phyloP scores from a whole-genome alignment of 305 asterid species.

The Solanum aculeatissimum region DNA sequence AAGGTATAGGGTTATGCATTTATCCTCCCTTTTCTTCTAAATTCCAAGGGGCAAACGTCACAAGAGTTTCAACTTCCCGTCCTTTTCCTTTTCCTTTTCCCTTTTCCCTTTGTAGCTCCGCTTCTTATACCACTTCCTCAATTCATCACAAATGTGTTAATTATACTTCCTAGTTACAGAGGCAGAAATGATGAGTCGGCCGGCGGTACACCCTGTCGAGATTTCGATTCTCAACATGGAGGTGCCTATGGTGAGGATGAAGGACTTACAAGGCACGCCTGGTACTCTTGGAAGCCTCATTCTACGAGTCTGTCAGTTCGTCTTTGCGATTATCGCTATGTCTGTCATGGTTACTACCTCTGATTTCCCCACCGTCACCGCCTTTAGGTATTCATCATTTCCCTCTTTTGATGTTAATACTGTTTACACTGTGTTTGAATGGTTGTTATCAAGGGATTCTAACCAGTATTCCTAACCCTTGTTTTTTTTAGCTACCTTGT shows the following conservation, averaged over 20 bases:
- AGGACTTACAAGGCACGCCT: conserved; percentile 75
- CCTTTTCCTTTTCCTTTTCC: no score
- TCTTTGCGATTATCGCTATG: conserved; percentile 64
- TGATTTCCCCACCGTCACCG: conserved; percentile 87
- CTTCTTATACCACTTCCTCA: not conserved
- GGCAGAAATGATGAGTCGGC: conserved; percentile 50
- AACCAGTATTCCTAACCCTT: conserved; percentile 3
- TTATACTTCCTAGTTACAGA: not conserved
- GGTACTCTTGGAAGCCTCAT: conserved; percentile 78
- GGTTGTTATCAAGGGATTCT: not conserved
- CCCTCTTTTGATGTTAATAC: not conserved
- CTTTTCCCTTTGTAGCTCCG: no score
- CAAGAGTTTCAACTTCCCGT: no score
- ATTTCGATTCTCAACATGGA: conserved; percentile 28
- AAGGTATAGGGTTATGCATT: no score
- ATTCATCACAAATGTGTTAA: not conserved
- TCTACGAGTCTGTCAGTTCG: conserved; percentile 63
- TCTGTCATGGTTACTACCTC: conserved; percentile 76
- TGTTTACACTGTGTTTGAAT: not conserved
- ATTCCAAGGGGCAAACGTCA: no score
- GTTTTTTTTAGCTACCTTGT: conserved; percentile 62
- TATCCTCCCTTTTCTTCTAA: no score
- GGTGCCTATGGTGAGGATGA: conserved; percentile 52
- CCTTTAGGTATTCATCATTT: conserved; percentile 44
- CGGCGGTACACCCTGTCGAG: conserved; percentile 83